Evolutionary conservation across 306 rosid genomes (phyloP).

Genomic region (Cicer yamashitae): DNA sequence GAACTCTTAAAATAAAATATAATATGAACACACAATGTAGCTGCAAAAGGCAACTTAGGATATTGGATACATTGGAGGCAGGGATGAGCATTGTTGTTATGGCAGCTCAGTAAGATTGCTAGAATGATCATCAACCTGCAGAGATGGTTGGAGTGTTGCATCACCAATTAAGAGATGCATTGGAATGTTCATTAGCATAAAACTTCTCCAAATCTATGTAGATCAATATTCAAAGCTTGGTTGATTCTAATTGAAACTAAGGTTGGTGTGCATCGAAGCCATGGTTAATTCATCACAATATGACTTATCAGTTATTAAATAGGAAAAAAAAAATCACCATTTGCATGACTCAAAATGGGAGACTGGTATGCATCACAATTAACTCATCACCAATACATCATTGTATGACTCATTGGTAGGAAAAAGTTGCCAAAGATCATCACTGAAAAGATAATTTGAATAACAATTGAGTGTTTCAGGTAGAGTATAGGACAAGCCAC

Average conservation of each 20-base stretch:
- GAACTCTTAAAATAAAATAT: too few species aligned
- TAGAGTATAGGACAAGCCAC: neutral
- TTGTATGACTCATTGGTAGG: neutral
- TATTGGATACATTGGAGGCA: too few species aligned
- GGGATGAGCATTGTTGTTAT: too few species aligned
- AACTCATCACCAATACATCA: neutral
- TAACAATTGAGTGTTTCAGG: neutral
- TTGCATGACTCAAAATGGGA: neutral
- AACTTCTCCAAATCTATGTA: too few species aligned
- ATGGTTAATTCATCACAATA: neutral
- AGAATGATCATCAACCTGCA: too few species aligned
- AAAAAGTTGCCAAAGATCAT: neutral
- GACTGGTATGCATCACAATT: neutral
- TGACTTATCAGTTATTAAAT: neutral
- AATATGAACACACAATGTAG: too few species aligned
- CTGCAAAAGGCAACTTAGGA: too few species aligned
- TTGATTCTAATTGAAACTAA: neutral
- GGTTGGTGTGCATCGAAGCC: neutral
- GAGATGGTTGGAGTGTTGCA: too few species aligned
- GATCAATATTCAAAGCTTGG: too few species aligned
- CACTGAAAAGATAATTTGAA: neutral
- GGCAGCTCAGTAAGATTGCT: too few species aligned
- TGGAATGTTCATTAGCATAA: too few species aligned
- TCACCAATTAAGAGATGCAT: too few species aligned
- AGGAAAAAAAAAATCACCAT: neutral